Base-by-base conservation (phyloP, 768 basidiomycete species). In the Brasilioporus rufonigricans region DNA sequence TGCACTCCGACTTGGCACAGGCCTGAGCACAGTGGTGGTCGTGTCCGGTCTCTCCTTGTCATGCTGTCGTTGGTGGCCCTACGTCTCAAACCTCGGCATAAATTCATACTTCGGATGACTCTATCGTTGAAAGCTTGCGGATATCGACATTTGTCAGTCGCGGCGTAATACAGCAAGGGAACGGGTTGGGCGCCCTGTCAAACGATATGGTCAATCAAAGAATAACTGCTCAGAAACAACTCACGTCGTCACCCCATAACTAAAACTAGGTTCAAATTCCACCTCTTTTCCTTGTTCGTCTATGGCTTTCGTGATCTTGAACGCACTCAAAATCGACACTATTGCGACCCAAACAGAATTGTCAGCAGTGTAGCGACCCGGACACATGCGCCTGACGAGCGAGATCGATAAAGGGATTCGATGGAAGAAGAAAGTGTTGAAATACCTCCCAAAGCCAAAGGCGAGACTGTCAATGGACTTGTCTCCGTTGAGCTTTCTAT, bases 331-430 rank as follows among this genome's bases (percentile, higher is more conserved):
- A 26, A 71, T 57, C 18, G 57, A 63, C 11, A 61, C 68, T 33
- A 71, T 63, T 13, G 57, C 53, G 23, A 55, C 60, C 71, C 69
- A 77, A 16, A 73, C 29, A 4, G 61, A 63, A 31, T 44, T 50
- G n/a, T 69, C 66, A 1, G 71, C 73, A n/a, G 58, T 24, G 45
- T 69, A 56, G 12, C 62, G 60, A 9, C 75, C 74, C 11, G 73
- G 67, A 48, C 73, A 75, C n/a, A 62, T 35, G 3, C 68, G 59
- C 36, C 67, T 70, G 46, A 24, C 8, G 9, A 52, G 16, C 39
- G 36, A 35, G 9, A 14, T 61, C 38, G 49, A 32, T 10, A 4
- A 31, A 44, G 13, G 13, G 26, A 27, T 24, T 26, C 14, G 14
- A 26, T 9, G 13, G 41, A 41, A 16, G 36, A 26, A 27, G n/a